Percentiles rank a stretch among this genome's conserved stretches.
These are phyloP conservation scores for Penicillium sp. DNA, from an alignment of 2,329 filamentous ascomycete genomes.

Conservation along the genomic window DNA sequence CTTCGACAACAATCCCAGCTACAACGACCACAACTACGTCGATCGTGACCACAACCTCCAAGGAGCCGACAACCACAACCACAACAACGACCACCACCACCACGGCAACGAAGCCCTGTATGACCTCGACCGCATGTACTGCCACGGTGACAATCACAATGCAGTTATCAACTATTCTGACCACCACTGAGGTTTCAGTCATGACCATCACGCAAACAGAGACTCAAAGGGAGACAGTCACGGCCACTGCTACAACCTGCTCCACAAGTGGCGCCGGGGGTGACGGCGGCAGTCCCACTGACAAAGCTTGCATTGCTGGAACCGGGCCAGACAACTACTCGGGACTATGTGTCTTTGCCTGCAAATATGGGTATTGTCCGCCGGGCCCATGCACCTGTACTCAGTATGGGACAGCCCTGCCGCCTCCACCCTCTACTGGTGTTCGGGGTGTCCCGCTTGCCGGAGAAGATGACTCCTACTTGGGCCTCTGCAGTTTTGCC, in stretches of 20 bases:
- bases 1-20: not conserved
- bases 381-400: constrained; percentile 29
- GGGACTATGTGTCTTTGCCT: constrained; percentile 28
- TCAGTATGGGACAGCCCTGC: constrained; percentile 16
- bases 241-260: not conserved
- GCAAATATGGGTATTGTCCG: constrained; percentile 28
- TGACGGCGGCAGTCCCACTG: not conserved
- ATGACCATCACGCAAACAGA: not conserved
- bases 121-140: not conserved
- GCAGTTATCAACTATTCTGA: not conserved
- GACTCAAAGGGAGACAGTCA: constrained; percentile 2
- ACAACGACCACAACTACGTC: not conserved
- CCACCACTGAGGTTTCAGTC: not conserved
- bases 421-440: constrained; percentile 21
- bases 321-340: constrained; percentile 26
- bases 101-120: not conserved
- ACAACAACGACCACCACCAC: not conserved
- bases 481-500: constrained; percentile 44
- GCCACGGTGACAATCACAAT: constrained; percentile 1
- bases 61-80: not conserved
- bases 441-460: constrained; percentile 16
- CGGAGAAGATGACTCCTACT: constrained; percentile 31
- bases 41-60: not conserved
- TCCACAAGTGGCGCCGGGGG: not conserved
- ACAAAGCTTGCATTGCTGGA: constrained; percentile 20